Base-by-base conservation (phyloP, 31 red algal genomes). In the Bonnemaisonia californica region DNA sequence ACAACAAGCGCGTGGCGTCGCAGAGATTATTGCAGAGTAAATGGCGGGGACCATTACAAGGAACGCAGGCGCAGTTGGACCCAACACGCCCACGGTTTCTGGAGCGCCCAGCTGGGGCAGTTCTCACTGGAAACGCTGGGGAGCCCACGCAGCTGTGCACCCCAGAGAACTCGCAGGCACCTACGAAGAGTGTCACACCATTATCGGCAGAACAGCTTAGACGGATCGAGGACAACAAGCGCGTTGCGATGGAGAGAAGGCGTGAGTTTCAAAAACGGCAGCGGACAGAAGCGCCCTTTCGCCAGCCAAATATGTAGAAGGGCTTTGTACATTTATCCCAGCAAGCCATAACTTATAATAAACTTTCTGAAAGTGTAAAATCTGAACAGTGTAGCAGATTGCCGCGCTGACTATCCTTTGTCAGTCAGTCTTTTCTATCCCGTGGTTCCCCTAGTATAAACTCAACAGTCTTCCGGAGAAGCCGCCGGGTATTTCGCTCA, bases 181-280 rank as follows among this genome's bases (percentile, higher is more conserved):
- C 71, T 21, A 32, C 1, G 26, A 27, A 41, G 2, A 16, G 33
- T 31, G 12, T 12, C 40, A 32, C 19, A 4, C 24, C 19, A 47
- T 24, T 85, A 24, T 75, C 81, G 19, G 29, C 27, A 2, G 81
- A 85, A 67, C 81, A 85, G 32, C 40, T 28, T 3, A 45, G 71
- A 48, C 28, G 81, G 21, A 76, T 74, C n/a, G 12, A 74, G 27
- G 36, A 55, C 48, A 75, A 76, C 81, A 73, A 56, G 58, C 42
- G 19, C 48, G 69, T 57, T 5, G 81, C 81, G n/a, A 76, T 85
- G 68, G 59, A 76, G 60, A 58, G 38, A 32, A 85, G 64, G 41
- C 54, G 38, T 36, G 32, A 76, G 45, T 74, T 57, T 63, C 61
- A 85, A 31, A 47, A 32, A 74, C 33, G 39, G 21, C 69, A 41